Evolutionary conservation across 2,329 filamentous ascomycete genomes (phyloP).

Genomic region (Hymenoscyphus occultus): DNA sequence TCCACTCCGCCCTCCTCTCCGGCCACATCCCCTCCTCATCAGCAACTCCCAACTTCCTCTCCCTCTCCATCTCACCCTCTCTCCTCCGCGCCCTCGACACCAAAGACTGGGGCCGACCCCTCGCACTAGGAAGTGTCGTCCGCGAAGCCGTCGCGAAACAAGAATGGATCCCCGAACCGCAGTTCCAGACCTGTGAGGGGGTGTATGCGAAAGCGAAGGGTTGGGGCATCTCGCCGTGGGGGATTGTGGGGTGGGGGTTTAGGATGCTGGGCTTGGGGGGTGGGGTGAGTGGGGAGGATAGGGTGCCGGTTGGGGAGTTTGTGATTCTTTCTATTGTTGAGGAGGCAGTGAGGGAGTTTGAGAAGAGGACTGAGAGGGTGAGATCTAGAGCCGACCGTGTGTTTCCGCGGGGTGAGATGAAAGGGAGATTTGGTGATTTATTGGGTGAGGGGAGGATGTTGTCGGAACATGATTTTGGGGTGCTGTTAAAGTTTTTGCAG

Average conservation of each 20-base stretch:
- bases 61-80: slow-evolving; percentile 56
- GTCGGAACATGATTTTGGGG: slow-evolving; percentile 62
- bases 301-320: too few species aligned
- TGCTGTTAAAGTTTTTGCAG: slow-evolving; percentile 67
- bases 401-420: slow-evolving; percentile 65
- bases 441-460: slow-evolving; percentile 50
- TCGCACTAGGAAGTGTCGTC: slow-evolving; percentile 76
- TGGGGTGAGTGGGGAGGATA: too few species aligned
- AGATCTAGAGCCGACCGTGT: slow-evolving; percentile 66
- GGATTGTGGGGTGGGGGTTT: too few species aligned
- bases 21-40: slow-evolving; percentile 49
- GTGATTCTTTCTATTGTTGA: too few species aligned
- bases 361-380: too few species aligned
- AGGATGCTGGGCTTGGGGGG: too few species aligned
- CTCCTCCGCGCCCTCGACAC: slow-evolving; percentile 71
- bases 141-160: slow-evolving; percentile 67
- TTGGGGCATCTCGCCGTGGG: slow-evolving; percentile 70
- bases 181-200: slow-evolving; percentile 66
- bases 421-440: slow-evolving; percentile 52
- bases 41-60: slow-evolving; percentile 47
- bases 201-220: slow-evolving; percentile 56
- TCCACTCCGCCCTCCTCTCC: slow-evolving; percentile 64
- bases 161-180: slow-evolving; percentile 66
- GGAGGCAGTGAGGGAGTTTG: too few species aligned
- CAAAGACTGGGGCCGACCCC: slow-evolving; percentile 74